Evolutionary conservation across 805 yeast species (phyloP), one percentile per base, ranked within the genome.

Genomic region (Lachancea thermotolerans): DNA sequence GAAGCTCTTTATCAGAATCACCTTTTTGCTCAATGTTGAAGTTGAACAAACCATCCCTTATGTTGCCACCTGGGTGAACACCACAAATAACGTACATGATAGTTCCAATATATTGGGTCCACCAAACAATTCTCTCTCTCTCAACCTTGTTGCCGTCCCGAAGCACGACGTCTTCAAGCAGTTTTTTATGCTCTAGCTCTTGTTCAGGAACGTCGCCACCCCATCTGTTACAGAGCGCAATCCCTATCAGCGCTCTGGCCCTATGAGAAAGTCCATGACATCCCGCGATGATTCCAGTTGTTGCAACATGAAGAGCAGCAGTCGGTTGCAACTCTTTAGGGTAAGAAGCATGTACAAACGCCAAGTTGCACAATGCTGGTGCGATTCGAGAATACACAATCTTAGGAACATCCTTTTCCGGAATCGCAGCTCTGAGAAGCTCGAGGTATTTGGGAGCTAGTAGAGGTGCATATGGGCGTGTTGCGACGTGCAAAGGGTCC

Each of bases 41-140:
- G 47, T 67, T 69, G 57, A 72, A 74, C 12, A 74, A 73, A 21
- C 78, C 78, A 29, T 79, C 83, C 53, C 85, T 72, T 27, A 83
- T 81, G 56, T 79, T 80, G 16, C 90, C 91, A 47, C 89, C 89
- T 5, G 91, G 91, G 60, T 81, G 85, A 44, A 84, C 82, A 60
- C 88, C 88, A 60, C 90, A 84, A 37, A 83, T 77, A 38, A 83
- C 83, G 60, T 79, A 82, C 86, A 83, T 81, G 51, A 83, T 72
- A 43, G 81, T 76, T 25, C 91, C 91, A 50, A 80, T 70, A 55
- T 79, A 81, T 56, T 78, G 73, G 2, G 87, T 82, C 90, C 90
- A 83, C 77, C 85, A 82, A 18, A 79, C 69, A 28, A 76, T 66
- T 42, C 73, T 66, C 42, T 73, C 75, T 48, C 71, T 62, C 28